Conservation (phyloP, 1,284 basidiomycete species). For the Cystobasidium pallidum region DNA sequence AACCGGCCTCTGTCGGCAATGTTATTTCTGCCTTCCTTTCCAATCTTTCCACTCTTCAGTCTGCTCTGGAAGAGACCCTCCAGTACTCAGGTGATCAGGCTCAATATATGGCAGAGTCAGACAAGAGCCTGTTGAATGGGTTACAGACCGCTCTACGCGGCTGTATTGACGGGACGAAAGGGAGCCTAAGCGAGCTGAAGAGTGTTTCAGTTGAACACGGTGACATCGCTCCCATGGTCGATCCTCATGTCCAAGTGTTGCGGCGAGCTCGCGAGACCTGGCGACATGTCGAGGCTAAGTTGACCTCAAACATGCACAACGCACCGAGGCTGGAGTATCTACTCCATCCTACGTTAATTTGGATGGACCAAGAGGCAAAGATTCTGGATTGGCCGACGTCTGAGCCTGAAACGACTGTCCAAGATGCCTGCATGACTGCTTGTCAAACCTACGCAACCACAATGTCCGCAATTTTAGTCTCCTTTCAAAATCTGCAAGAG, state of each 20-base stretch:
- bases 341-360: background rate
- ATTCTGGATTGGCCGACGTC: background rate
- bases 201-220: background rate
- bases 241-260: background rate
- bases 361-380: constrained; percentile 6
- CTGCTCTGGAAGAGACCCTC: background rate
- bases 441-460: background rate
- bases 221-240: background rate
- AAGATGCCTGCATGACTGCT: background rate
- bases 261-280: background rate
- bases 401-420: background rate
- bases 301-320: background rate
- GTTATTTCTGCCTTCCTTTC: background rate
- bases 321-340: background rate
- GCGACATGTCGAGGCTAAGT: background rate
- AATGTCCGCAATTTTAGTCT: constrained; percentile 7
- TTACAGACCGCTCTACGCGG: background rate
- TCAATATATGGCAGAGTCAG: background rate
- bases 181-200: background rate
- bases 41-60: background rate
- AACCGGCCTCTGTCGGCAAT: background rate
- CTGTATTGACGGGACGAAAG: background rate
- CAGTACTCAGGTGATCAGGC: background rate
- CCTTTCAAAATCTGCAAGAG: background rate
- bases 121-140: background rate